Percentiles rank a stretch among this genome's conserved stretches.
Evolutionary conservation across 2,329 filamentous ascomycete species (phyloP).

Genomic region (Fusarium haematococcum): DNA sequence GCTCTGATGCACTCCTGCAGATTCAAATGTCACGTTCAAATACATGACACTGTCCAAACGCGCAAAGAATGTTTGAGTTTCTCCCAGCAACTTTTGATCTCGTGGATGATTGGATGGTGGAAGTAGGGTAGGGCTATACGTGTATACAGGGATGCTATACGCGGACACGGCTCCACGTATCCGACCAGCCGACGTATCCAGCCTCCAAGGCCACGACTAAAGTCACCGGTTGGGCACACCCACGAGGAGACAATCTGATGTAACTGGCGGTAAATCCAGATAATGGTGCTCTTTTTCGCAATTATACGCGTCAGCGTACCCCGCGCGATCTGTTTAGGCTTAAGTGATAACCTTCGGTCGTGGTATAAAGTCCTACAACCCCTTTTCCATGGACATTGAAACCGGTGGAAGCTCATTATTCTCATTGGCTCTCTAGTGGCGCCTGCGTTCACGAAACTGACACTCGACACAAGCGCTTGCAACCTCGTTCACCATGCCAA

Average conservation of each 20-base stretch:
- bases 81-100: background rate
- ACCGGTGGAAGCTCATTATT: background rate
- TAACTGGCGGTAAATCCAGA: background rate
- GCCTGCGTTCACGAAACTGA: background rate
- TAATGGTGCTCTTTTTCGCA: background rate
- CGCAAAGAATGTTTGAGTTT: background rate
- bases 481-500: constrained; percentile 23
- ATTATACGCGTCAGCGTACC: constrained; percentile 2
- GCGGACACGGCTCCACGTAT: background rate
- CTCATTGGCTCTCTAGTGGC: background rate
- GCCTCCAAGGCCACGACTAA: background rate
- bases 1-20: background rate
- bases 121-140: background rate
- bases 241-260: background rate
- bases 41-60: background rate
- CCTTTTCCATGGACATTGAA: background rate
- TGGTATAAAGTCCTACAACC: background rate
- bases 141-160: background rate
- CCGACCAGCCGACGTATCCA: background rate
- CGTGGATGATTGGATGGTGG: background rate
- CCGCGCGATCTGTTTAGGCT: background rate
- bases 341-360: background rate
- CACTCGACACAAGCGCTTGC: background rate
- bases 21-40: background rate
- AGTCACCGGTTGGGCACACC: background rate